Evolutionary conservation across 163 green algal species (phyloP).

Genomic region (Trebouxiophyceae sp.): DNA sequence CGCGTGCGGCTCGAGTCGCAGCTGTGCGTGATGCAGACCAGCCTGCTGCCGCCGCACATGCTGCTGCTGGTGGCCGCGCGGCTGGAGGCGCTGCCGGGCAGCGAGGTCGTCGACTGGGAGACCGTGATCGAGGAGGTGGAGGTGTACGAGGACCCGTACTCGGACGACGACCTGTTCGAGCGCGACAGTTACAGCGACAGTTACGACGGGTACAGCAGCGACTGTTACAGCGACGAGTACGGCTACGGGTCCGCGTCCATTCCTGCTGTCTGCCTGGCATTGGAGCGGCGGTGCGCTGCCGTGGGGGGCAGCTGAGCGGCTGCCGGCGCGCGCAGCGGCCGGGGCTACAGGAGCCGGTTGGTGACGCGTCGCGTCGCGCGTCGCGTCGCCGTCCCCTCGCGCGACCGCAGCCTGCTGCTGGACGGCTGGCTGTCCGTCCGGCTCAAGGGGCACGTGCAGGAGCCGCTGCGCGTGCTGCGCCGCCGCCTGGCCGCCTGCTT

Average conservation of each 20-base stretch:
- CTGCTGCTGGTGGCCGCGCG: constrained; percentile 14
- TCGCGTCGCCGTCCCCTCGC: no score
- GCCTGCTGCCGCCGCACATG: constrained; percentile 24
- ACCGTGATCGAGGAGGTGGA: background rate
- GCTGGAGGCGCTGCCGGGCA: background rate
- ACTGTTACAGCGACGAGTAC: no score
- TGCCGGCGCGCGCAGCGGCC: no score
- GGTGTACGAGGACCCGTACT: constrained; percentile 3
- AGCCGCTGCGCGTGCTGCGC: constrained; percentile 17
- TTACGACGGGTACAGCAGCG: no score
- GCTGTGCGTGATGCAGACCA: constrained; percentile 25
- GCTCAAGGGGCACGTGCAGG: constrained; percentile 1
- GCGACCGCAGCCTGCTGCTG: constrained; percentile 12
- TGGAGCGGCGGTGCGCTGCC: no score
- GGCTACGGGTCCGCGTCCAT: background rate
- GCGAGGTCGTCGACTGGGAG: background rate
- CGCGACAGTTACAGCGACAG: no score
- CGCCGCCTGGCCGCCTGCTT: constrained; percentile 21
- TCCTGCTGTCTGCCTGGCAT: background rate
- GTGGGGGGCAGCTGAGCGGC: no score
- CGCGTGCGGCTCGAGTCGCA: constrained; percentile 35
- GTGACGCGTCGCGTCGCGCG: no score
- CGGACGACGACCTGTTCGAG: background rate
- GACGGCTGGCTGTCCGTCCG: constrained; percentile 32
- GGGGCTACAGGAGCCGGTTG: no score